Base-by-base conservation (phyloP, 2,329 filamentous ascomycete genomes). In the Alternaria sp. region DNA sequence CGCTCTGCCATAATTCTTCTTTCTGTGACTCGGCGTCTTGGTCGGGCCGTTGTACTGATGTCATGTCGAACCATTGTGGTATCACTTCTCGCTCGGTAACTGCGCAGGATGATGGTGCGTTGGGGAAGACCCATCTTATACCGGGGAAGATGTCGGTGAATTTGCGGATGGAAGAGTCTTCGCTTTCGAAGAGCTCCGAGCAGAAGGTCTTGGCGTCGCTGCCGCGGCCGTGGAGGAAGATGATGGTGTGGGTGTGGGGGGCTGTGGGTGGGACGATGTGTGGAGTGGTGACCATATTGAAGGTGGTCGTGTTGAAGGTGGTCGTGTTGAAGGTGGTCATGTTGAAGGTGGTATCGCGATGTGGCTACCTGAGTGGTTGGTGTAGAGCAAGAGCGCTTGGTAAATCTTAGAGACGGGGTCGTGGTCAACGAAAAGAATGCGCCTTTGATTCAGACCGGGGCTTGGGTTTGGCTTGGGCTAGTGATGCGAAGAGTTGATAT, bases 11-110 rank as follows among this genome's bases (percentile, higher is more conserved):
- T 11, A 87, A 68, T 0, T 84, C 84, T 0, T 73, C 65, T 0
- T 71, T 70, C 67, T 85, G 83, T 5, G 83, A n/a, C 4, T 84
- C 81, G 57, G 83, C 80, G 12, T 75, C 66, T 10, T 82, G 74
- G 2, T 75, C 52, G 15, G 83, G 81, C 59, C 83, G 73, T 17
- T 75, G 67, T 1, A 81, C 74, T 53, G 83, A 82, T 76, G 79
- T 83, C 36, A 85, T 79, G 68, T 87, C 84, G 69, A 86, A 87
- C 85, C 85, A 87, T 67, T 86, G 76, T 58, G 36, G 36, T 17
- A 40, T 40, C 6, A 69, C 60, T 3, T 69, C 62, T 26, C 78
- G 71, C 17, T 66, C 44, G 49, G 61, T 59, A 52, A 76, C 71
- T 25, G 73, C 66, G 32, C 70, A 32, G 49, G 73, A 69, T 36